These are phyloP conservation scores for Daldinia childiae DNA, from an alignment of 495 filamentous ascomycete species.

Conservation along the genomic window DNA sequence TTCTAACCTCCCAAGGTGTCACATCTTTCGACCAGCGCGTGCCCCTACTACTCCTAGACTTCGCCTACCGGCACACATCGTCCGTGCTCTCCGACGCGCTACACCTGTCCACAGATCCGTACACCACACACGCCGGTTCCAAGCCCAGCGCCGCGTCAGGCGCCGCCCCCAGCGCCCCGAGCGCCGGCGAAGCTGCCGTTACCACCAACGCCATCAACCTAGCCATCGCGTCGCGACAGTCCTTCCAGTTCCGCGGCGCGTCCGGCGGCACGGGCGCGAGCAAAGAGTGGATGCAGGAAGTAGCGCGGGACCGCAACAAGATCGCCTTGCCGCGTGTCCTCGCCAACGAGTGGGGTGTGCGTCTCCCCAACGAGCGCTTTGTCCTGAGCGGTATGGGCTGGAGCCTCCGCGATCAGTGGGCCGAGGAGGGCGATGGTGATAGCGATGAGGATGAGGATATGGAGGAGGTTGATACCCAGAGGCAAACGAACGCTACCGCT, in stretches of 20 bases:
- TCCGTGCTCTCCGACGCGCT: slow-evolving; percentile 73
- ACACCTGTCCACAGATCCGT: slow-evolving; percentile 70
- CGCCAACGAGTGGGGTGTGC: slow-evolving; percentile 79
- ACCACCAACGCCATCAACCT: slow-evolving; percentile 59
- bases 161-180: slow-evolving; percentile 55
- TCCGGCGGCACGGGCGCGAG: slow-evolving; percentile 62
- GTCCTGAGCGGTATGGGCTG: slow-evolving; percentile 86
- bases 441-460: slow-evolving; percentile 48
- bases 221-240: slow-evolving; percentile 59
- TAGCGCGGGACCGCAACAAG: slow-evolving; percentile 83
- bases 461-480: slow-evolving; percentile 46
- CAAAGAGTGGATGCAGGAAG: slow-evolving; percentile 87
- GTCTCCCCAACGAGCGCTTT: slow-evolving; percentile 90
- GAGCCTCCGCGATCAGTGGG: slow-evolving; percentile 83
- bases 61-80: slow-evolving; percentile 85
- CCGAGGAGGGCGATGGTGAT: slow-evolving; percentile 55
- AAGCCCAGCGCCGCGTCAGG: slow-evolving; percentile 56
- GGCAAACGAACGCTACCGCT: slow-evolving; percentile 34
- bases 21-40: slow-evolving; percentile 93
- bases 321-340: slow-evolving; percentile 77
- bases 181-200: slow-evolving; percentile 55
- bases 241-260: slow-evolving; percentile 62
- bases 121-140: slow-evolving; percentile 62
- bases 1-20: slow-evolving; percentile 87
- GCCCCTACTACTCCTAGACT: slow-evolving; percentile 92